A percentile compares a stretch with the other conserved stretches of the same genome.
Evolutionary conservation across 78 protist genomes (phyloP).

Genomic region (Fonticula alba): DNA sequence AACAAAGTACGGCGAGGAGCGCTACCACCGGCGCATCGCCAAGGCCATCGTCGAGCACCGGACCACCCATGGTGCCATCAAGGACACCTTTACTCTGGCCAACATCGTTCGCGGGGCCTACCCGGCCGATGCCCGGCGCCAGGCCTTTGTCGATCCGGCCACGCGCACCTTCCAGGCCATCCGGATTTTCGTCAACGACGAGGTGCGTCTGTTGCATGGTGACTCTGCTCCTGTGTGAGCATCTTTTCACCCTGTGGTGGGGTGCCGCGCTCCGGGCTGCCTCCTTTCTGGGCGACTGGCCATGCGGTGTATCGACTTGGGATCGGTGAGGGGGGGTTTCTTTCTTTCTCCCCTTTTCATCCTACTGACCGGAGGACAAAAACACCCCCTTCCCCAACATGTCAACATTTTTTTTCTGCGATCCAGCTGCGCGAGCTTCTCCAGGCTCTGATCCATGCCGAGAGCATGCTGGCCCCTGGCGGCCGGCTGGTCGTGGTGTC

Average conservation of each 20-base stretch:
- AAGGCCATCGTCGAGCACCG: not conserved
- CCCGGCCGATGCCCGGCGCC: not conserved
- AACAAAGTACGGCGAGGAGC: slow-evolving; percentile 3
- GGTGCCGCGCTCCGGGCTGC: no score
- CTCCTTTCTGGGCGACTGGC: no score
- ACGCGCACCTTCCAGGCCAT: not conserved
- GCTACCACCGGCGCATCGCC: not conserved
- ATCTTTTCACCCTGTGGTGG: no score
- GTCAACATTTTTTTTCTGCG: no score
- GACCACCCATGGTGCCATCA: no score
- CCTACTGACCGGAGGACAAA: no score
- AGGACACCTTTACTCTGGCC: not conserved
- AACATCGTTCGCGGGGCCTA: not conserved
- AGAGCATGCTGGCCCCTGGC: not conserved
- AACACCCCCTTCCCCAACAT: no score
- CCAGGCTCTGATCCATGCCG: not conserved
- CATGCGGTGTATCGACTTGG: no score
- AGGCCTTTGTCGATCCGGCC: not conserved
- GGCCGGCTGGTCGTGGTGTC: not conserved
- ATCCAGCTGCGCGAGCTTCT: not conserved
- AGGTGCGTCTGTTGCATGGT: no score
- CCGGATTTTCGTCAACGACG: not conserved
- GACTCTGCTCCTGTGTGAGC: no score
- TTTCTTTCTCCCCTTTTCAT: no score
- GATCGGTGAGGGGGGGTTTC: no score